Percentiles rank a stretch among this genome's conserved stretches.
phyloP scores from a whole-genome alignment of 116 monocot genomes.

The Posidonia oceanica region DNA sequence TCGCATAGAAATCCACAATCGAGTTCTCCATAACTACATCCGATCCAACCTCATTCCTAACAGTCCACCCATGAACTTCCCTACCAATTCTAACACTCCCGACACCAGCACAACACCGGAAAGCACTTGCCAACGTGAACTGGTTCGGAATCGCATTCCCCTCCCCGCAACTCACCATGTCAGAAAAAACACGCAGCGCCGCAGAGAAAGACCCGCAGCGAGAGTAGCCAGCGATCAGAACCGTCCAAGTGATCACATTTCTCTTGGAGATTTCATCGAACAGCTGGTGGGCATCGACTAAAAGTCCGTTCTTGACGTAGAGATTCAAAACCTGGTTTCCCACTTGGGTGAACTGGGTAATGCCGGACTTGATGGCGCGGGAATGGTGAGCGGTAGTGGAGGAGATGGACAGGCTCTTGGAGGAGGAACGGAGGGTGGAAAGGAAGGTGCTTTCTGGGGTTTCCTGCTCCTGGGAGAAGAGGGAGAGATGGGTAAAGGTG shows the following conservation, averaged over 20 bases:
- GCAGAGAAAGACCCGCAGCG: slow-evolving; percentile 4
- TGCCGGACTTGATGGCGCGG: slow-evolving; percentile 25
- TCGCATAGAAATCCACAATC: slow-evolving; percentile 59
- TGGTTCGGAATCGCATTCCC: slow-evolving; percentile 31
- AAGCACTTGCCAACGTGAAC: slow-evolving; percentile 41
- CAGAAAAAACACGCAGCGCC: slow-evolving; percentile 22
- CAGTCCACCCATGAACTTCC: slow-evolving; percentile 57
- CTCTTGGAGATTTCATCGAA: slow-evolving; percentile 42
- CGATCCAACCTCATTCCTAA: slow-evolving; percentile 29
- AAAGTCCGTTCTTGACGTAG: slow-evolving; percentile 18
- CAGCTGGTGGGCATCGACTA: slow-evolving; percentile 25
- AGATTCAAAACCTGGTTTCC: slow-evolving; percentile 17
- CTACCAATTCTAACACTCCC: slow-evolving; percentile 20
- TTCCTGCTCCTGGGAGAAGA: background rate
- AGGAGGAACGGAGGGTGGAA: background rate
- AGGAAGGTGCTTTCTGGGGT: background rate
- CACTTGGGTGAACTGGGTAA: slow-evolving; percentile 16
- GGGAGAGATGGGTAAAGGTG: background rate
- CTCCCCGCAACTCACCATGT: slow-evolving; percentile 20
- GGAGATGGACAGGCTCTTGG: background rate
- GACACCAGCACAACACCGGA: slow-evolving; percentile 37
- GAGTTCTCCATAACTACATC: slow-evolving; percentile 54
- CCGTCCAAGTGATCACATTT: slow-evolving; percentile 33
- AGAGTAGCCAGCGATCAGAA: slow-evolving; percentile 35
- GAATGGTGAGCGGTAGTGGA: slow-evolving; percentile 30